phyloP scores from a whole-genome alignment of 306 rosid species.

The Betula pendula region DNA sequence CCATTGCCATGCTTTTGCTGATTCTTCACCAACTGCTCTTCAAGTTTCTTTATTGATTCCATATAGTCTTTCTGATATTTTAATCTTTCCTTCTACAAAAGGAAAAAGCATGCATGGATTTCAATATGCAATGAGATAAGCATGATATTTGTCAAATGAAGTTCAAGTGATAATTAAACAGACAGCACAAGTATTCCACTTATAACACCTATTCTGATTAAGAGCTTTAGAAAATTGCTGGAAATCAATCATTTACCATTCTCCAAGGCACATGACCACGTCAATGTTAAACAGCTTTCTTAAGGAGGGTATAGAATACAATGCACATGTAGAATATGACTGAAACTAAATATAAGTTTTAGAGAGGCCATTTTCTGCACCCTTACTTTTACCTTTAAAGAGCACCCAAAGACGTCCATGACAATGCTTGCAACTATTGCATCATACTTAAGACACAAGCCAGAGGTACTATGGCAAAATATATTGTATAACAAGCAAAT shows the following conservation, averaged over 20 bases:
- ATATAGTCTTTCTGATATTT: constrained; percentile 86
- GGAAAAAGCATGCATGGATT: constrained; percentile 19
- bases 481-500: not conserved
- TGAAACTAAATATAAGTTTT: not conserved
- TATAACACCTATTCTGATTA: not conserved
- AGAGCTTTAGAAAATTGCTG: constrained; percentile 9
- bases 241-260: constrained; percentile 12
- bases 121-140: constrained; percentile 23
- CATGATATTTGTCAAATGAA: constrained; percentile 18
- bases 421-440: not conserved
- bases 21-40: constrained; percentile 67
- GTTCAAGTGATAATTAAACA: constrained; percentile 17
- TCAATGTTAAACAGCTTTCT: not conserved
- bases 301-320: not conserved
- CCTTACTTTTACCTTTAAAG: not conserved
- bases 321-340: not conserved
- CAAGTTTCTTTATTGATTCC: constrained; percentile 91
- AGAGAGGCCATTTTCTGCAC: not conserved
- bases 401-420: not conserved
- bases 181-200: not conserved
- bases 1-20: constrained; percentile 50
- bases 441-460: not conserved
- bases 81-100: constrained; percentile 70
- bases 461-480: not conserved
- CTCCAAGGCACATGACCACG: not conserved